Percentiles rank a stretch among this genome's conserved stretches.
phyloP scores from a whole-genome alignment of 345 rosid species.

The Aethionema arabicum region DNA sequence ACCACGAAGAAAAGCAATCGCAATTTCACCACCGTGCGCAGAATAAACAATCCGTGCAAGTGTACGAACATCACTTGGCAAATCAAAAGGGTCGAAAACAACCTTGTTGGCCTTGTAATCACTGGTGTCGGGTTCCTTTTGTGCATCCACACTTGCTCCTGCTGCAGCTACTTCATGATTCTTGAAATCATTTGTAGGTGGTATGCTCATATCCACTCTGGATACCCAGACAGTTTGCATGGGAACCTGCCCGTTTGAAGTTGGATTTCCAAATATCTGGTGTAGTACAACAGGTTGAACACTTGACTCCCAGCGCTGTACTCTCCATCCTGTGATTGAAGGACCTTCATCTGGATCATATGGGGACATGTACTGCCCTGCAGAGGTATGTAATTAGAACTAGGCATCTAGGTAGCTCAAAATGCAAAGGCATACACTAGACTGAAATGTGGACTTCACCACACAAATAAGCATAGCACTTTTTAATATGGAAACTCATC shows the following conservation, averaged over 20 bases:
- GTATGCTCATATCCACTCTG: constrained; percentile 93
- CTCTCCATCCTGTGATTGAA: constrained; percentile 98
- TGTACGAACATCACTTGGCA: constrained; percentile 94
- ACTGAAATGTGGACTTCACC: constrained; percentile 10
- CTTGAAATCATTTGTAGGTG: constrained; percentile 81
- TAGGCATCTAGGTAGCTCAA: constrained; percentile 10
- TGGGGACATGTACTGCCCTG: constrained; percentile 99
- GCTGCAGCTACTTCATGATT: constrained; percentile 51
- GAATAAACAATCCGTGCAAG: constrained; percentile 95
- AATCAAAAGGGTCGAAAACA: constrained; percentile 93
- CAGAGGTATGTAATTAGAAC: constrained; percentile 23
- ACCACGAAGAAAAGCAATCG: constrained; percentile 91
- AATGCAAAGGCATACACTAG: neutral
- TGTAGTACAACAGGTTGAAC: constrained; percentile 97
- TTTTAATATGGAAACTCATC: constrained; percentile 11
- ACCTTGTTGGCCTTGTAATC: constrained; percentile 66
- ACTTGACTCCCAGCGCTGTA: constrained; percentile 99
- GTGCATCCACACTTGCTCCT: constrained; percentile 54
- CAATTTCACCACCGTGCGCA: constrained; percentile 99
- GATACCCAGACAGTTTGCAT: constrained; percentile 96
- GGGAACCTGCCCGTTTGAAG: constrained; percentile 92
- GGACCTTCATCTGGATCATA: constrained; percentile 99
- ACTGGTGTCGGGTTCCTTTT: constrained; percentile 52
- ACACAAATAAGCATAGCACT: neutral
- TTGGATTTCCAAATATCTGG: constrained; percentile 94